Base-by-base conservation (phyloP, 768 basidiomycete genomes). In the Russula sp. region DNA sequence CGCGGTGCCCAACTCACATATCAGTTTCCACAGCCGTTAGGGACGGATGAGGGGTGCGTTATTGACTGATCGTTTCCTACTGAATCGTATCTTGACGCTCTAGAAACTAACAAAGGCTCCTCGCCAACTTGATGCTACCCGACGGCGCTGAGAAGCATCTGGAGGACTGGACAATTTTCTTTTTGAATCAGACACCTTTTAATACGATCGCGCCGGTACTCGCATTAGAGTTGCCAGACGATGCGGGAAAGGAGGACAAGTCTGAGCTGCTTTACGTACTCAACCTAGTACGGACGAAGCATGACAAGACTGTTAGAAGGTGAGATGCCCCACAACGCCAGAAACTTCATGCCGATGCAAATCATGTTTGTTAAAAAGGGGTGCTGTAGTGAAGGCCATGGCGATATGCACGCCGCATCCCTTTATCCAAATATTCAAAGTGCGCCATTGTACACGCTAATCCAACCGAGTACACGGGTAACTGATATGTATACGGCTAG, bases 151-250 rank as follows among this genome's bases (percentile, higher is more conserved):
- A 99, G 75, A 85, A 88, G 54, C 90, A 96, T 64, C 76, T 88
- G 25, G 93, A 96, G 72, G 97, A 98, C 74, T 98, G 95, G 95
- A 98, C 97, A 6, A 86, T 98, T 47, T 99, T 99, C 80, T 97
- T 96, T 73, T 82, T 99, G 60, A 98, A 98, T 71, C 97, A 98
- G 74, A 93, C 90, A 0, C 80, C 86, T 0, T 90, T 87, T 75
- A 93, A 94, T 70, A 87, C 86, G 18, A 91, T 96, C 65, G 83
- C 86, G 1, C 89, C 93, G 7, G 82, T 93, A 16, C 79, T 95
- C 45, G 84, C 89, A 1, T 75, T 88, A 65, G 88, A 88, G 67
- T 83, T 81, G 0, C 70, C 75, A 46, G 73, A 75, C 29, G 56
- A 70, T 13, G 61, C 65, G 59, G 58, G 71, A n/a, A 74, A 58